Evolutionary conservation across 768 basidiomycete species (phyloP).

Genomic region (Auricularia sp.): DNA sequence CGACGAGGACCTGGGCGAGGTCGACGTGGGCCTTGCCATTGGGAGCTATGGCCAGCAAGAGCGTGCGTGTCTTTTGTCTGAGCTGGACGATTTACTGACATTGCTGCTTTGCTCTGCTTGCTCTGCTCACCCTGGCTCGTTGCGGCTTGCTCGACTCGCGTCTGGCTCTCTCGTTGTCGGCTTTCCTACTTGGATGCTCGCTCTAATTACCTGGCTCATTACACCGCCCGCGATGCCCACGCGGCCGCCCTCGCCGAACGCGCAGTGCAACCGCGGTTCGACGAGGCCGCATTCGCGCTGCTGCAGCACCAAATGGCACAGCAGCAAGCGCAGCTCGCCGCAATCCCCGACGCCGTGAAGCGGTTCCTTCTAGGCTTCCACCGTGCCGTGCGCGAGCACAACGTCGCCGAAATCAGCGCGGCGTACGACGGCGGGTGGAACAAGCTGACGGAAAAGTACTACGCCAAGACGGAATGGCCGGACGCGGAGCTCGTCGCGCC

Average conservation of each 20-base stretch:
- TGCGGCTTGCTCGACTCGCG: too few relatives aligned
- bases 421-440: slow-evolving; percentile 98
- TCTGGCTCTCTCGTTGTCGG: too few relatives aligned
- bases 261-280: slow-evolving; percentile 49
- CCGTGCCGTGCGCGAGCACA: slow-evolving; percentile 84
- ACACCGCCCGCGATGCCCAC: not conserved
- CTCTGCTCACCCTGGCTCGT: too few relatives aligned
- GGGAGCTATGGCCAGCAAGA: slow-evolving; percentile 59
- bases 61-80: slow-evolving; percentile 7
- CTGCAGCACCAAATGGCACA: slow-evolving; percentile 81
- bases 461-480: slow-evolving; percentile 91
- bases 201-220: too few relatives aligned
- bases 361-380: slow-evolving; percentile 95
- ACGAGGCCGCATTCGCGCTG: slow-evolving; percentile 58
- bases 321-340: slow-evolving; percentile 70
- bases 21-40: slow-evolving; percentile 58
- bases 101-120: too few relatives aligned
- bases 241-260: slow-evolving; percentile 5
- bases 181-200: too few relatives aligned
- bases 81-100: too few relatives aligned
- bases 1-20: slow-evolving; percentile 64
- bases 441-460: slow-evolving; percentile 92
- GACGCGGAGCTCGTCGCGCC: slow-evolving; percentile 94
- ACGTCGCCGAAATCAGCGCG: slow-evolving; percentile 79
- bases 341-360: slow-evolving; percentile 85